Conservation (phyloP, 805 yeast species). For the Komagataella pseudopastoris region DNA sequence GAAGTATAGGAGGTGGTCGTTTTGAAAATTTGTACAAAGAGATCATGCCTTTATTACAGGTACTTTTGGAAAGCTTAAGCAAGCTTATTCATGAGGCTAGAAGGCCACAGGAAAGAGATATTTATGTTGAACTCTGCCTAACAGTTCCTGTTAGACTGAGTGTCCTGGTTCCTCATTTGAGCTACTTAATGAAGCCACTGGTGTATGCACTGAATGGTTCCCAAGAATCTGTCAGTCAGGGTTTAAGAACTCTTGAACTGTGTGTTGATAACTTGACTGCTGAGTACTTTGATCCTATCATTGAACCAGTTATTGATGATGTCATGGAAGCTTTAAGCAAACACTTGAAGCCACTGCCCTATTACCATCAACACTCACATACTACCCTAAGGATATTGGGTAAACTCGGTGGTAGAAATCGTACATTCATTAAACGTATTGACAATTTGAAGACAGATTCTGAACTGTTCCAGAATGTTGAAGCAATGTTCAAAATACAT, state of each 20-base stretch:
- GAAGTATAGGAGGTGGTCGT: conserved; percentile 95
- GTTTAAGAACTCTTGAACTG: conserved; percentile 83
- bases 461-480: conserved; percentile 47
- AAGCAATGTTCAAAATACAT: conserved; percentile 56
- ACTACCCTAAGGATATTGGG: conserved; percentile 89
- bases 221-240: conserved; percentile 88
- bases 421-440: conserved; percentile 72
- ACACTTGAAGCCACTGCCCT: conserved; percentile 84
- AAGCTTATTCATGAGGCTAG: conserved; percentile 73
- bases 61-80: conserved; percentile 73
- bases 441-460: conserved; percentile 43
- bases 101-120: conserved; percentile 81
- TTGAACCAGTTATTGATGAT: conserved; percentile 91
- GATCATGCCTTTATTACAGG: conserved; percentile 82
- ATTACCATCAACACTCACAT: conserved; percentile 89
- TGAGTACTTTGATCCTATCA: conserved; percentile 91
- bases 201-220: conserved; percentile 84
- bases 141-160: conserved; percentile 93
- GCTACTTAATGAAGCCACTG: conserved; percentile 79
- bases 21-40: conserved; percentile 89
- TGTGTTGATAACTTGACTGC: conserved; percentile 96
- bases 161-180: conserved; percentile 85
- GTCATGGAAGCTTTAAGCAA: conserved; percentile 90
- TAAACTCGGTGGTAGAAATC: conserved; percentile 90
- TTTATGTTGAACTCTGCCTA: conserved; percentile 87